Conservation (phyloP, 129 eudicot genomes). For the Smallanthus sonchifolius region DNA sequence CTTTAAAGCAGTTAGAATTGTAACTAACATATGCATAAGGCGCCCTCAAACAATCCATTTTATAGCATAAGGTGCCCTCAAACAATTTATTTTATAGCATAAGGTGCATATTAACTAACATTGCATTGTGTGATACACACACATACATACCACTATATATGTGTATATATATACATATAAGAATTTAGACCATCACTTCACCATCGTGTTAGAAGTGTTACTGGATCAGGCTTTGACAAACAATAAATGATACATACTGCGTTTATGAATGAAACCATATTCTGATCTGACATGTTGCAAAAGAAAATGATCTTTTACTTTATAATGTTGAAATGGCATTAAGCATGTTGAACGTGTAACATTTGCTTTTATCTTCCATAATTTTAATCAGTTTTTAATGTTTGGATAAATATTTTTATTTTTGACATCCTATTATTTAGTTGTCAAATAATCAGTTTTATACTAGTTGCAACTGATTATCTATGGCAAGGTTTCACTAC, state of each 20-base stretch:
- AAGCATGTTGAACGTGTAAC: not conserved
- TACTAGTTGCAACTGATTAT: not conserved
- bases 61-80: not conserved
- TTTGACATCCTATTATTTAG: not conserved
- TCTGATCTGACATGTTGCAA: not conserved
- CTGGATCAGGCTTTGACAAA: not conserved
- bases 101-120: not conserved
- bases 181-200: not conserved
- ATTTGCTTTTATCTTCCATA: not conserved
- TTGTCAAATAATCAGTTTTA: not conserved
- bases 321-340: not conserved
- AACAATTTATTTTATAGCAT: not conserved
- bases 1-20: not conserved
- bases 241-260: not conserved
- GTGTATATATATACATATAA: too few relatives aligned
- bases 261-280: not conserved
- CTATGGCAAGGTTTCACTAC: not conserved
- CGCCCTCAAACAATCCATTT: not conserved
- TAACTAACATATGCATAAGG: not conserved
- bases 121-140: not conserved
- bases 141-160: too few relatives aligned
- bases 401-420: not conserved
- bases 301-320: not conserved
- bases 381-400: not conserved
- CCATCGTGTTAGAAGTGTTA: not conserved